phyloP scores from a whole-genome alignment of 108 stramenopile species.

The Chaetoceros muelleri region DNA sequence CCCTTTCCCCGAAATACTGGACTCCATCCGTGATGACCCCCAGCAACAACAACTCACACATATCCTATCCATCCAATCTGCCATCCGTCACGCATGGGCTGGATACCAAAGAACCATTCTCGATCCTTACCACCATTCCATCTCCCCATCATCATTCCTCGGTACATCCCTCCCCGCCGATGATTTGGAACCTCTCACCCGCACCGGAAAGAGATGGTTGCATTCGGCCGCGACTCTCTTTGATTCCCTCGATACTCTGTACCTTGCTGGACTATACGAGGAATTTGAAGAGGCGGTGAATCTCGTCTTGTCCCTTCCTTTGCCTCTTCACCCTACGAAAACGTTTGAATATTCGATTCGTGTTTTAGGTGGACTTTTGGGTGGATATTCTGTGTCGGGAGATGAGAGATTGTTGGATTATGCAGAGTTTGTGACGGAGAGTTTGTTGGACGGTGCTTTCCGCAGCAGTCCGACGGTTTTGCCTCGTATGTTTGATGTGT shows the following conservation, averaged over 20 bases:
- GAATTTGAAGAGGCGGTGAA: constrained; percentile 40
- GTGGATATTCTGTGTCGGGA: constrained; percentile 46
- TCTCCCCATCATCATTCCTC: not conserved
- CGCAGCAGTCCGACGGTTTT: constrained; percentile 29
- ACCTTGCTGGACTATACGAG: constrained; percentile 35
- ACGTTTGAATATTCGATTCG: constrained; percentile 75
- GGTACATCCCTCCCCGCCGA: constrained; percentile 20
- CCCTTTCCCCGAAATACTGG: too few relatives aligned
- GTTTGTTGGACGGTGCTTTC: constrained; percentile 36
- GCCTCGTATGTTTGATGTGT: constrained; percentile 25
- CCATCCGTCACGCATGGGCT: constrained; percentile 23
- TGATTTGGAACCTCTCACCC: constrained; percentile 27
- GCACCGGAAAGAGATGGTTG: constrained; percentile 18
- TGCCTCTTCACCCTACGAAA: constrained; percentile 29
- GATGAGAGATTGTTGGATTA: constrained; percentile 29
- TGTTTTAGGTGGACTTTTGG: constrained; percentile 53
- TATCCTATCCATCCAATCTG: constrained; percentile 8
- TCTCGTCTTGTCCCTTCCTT: constrained; percentile 11
- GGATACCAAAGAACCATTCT: constrained; percentile 6
- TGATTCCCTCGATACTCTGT: constrained; percentile 64
- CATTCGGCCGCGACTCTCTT: constrained; percentile 45
- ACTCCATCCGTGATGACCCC: too few relatives aligned
- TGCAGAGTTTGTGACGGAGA: constrained; percentile 33
- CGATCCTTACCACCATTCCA: not conserved
- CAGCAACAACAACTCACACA: too few relatives aligned